Evolutionary conservation across 305 asterid genomes (phyloP), one percentile per base, ranked within the genome.

Genomic region (Fraxinus platypoda): DNA sequence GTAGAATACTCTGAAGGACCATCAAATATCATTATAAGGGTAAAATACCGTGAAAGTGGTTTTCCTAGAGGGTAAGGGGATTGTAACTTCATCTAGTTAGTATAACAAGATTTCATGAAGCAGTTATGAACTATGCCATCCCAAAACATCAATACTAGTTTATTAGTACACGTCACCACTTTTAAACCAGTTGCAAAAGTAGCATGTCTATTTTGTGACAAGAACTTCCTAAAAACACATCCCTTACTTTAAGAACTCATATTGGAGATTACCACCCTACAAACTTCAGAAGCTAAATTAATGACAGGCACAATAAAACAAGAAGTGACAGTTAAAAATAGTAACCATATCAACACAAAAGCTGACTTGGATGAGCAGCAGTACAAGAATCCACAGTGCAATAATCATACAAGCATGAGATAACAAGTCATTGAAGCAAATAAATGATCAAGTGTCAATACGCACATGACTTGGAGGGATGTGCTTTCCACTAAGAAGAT

Each of bases 381-480:
- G 70, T 38, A 80, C 83, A 23, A 81, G 75, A 79, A 77, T 33
- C 33, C 68, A 43, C 54, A 13, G 74, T 49, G 73, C 82, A 28
- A 79, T 72, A 79, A 81, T 26, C 64, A 38, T 30, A 23, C 68
- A 68, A 85, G 35, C 34, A 31, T 31, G 34, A 31, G 34, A 31
- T 31, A 31, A 31, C 34, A 31, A 31, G 34, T 31, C 34, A 31
- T 31, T 31, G 3, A 31, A 33, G 35, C 35, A 3, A 2, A 33
- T 33, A 33, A 33, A 33, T 33, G 35, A 33, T 33, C 35, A 33
- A 33, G 35, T 33, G 35, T 33, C 3, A 33, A 33, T 33, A 33
- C 35, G 5, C 35, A 33, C 35, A 33, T 33, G 35, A 33, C 92
- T 92, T 76, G 98, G 98, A 88, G 98, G 98, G 80, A 94, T 92